Evolutionary conservation across 2,329 filamentous ascomycete genomes (phyloP).

Genomic region (Setomelanomma holmii): DNA sequence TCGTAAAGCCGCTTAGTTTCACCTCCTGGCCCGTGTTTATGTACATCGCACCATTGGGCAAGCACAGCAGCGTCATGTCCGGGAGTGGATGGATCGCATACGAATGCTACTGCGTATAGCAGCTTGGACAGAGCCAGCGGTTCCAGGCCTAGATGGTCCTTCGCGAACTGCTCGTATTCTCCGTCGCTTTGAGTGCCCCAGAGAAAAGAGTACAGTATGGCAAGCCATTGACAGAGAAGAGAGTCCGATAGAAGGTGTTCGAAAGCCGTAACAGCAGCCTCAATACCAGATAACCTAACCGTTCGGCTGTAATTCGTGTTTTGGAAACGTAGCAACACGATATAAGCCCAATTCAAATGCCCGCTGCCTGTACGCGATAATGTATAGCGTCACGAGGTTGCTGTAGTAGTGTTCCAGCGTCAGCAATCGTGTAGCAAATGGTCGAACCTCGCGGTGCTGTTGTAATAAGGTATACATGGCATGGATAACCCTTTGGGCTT

Average conservation of each 20-base stretch:
- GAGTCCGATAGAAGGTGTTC: conserved; percentile 12
- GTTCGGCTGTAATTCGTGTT: conserved; percentile 11
- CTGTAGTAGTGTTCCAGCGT: conserved; percentile 19
- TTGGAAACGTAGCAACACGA: conserved; percentile 19
- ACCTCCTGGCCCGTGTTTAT: conserved; percentile 11
- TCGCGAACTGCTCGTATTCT: conserved; percentile 9
- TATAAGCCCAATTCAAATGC: conserved; percentile 10
- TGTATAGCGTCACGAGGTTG: conserved; percentile 21
- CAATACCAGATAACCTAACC: conserved; percentile 2
- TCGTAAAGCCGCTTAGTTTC: conserved; percentile 7
- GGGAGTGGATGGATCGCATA: conserved; percentile 9
- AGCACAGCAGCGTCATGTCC: conserved; percentile 14
- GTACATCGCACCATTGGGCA: conserved; percentile 17
- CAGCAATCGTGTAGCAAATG: neutral
- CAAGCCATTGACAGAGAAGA: conserved; percentile 24
- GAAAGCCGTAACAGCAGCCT: conserved; percentile 9
- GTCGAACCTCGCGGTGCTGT: neutral
- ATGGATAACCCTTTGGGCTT: neutral
- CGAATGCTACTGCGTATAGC: conserved; percentile 10
- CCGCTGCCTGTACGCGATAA: conserved; percentile 7
- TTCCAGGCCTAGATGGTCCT: neutral
- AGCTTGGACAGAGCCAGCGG: conserved; percentile 11
- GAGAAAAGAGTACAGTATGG: conserved; percentile 16
- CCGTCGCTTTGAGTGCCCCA: conserved; percentile 13
- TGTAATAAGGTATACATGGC: conserved; percentile 6